A percentile compares a stretch with the other conserved stretches of the same genome.
Conservation (phyloP, 2,329 filamentous ascomycete species). For the Pseudocercospora musae region DNA sequence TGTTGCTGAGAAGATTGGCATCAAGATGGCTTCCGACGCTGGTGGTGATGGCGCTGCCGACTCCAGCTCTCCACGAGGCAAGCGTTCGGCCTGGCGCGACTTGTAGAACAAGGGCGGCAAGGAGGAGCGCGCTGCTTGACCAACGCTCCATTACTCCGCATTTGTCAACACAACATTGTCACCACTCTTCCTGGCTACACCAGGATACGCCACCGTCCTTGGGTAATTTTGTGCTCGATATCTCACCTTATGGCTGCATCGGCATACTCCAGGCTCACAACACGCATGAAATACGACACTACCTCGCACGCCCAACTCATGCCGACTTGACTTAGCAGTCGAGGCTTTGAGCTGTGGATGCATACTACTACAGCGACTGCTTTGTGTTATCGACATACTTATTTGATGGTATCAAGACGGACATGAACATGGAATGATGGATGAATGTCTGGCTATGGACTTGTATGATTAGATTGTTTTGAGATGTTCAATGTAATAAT, state of each 20-base stretch:
- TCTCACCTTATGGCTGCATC: neutral
- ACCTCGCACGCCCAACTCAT: neutral
- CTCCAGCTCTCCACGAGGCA: conserved; percentile 24
- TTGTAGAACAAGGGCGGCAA: conserved; percentile 31
- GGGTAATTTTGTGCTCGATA: neutral
- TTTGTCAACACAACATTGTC: neutral
- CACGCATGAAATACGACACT: neutral
- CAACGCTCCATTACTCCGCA: neutral
- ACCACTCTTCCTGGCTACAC: neutral
- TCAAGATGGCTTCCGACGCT: conserved; percentile 28
- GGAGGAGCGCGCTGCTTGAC: neutral
- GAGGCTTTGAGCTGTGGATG: neutral
- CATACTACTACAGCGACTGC: neutral
- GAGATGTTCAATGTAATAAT: neutral
- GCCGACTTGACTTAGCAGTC: neutral
- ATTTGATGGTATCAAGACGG: neutral
- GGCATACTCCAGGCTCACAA: neutral
- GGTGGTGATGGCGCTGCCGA: conserved; percentile 14
- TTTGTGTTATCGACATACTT: neutral
- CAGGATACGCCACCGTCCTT: neutral
- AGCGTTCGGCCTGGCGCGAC: conserved; percentile 32
- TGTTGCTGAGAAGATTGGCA: conserved; percentile 46
- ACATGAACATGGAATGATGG: neutral
- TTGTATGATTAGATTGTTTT: neutral
- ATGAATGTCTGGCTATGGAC: neutral